Evolutionary conservation across 2,329 filamentous ascomycete species (phyloP).

Genomic region (Hymenoscyphus fraxineus): DNA sequence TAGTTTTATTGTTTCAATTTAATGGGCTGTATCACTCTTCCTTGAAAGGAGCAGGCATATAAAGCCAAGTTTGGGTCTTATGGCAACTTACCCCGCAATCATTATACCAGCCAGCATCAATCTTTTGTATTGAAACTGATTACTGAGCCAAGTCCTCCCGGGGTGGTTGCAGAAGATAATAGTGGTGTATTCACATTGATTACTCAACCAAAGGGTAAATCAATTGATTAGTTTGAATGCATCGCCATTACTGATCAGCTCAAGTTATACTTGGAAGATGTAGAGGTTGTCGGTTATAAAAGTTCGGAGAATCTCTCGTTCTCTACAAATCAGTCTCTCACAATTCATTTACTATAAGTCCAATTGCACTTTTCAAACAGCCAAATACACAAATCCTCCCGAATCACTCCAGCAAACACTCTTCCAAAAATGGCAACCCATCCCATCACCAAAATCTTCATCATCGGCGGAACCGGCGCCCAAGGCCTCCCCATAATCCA

Average conservation of each 20-base stretch:
- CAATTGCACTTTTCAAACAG: neutral
- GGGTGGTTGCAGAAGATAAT: neutral
- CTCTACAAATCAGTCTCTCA: neutral
- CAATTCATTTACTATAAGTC: neutral
- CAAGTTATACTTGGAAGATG: neutral
- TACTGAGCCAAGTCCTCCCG: neutral
- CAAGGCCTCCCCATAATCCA: slow-evolving; percentile 48
- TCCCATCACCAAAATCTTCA: slow-evolving; percentile 30
- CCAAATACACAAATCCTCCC: neutral
- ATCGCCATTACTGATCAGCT: neutral
- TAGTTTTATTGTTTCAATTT: too few species aligned
- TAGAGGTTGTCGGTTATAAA: neutral
- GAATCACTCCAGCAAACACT: neutral
- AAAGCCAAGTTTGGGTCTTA: neutral
- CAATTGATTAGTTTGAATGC: neutral
- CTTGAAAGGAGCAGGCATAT: neutral
- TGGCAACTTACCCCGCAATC: neutral
- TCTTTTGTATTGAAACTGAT: neutral
- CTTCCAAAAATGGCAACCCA: neutral
- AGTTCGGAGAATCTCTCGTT: neutral
- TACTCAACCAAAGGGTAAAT: neutral
- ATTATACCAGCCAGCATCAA: neutral
- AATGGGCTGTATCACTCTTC: too few species aligned
- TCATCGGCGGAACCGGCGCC: slow-evolving; percentile 50
- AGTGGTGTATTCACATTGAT: neutral